Evolutionary conservation across 306 rosid genomes (phyloP), one percentile per base, ranked within the genome.

Genomic region (Malus orientalis): DNA sequence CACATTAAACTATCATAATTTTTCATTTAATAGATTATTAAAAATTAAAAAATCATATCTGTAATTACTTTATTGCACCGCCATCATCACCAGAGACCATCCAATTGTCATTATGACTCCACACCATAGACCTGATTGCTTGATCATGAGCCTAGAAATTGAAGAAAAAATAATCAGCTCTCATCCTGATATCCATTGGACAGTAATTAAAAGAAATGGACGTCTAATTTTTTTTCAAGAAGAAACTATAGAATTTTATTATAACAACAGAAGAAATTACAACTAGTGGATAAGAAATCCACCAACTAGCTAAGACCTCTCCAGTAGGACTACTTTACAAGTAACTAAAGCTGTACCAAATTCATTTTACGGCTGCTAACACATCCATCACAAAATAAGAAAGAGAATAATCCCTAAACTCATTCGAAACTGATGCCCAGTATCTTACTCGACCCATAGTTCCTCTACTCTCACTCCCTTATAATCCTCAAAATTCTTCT

Each of bases 81-180:
- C 99, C 99, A 81, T 95, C 98, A 79, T 95, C 99, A 76, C 99
- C 97, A 78, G 99, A 95, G 82, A 95, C 97, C 97, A 95, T 95
- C 96, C 96, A 95, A 80, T 95, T 95, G 86, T 92, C 99, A 76
- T 95, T 95, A 86, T 95, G 97, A 85, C 99, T 95, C 99, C 99
- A 95, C 44, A 92, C 90, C 99, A 95, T 95, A 77, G 99, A 95
- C 81, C 99, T 87, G 83, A 95, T 95, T 78, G 99, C 96, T 84
- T 91, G 97, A 84, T 95, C 99, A 88, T 95, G 99, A 70, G 99
- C 99, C 99, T 95, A 82, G 78, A 76, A 27, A 78, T 68, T 4
- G 36, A 33, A 16, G 60, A 42, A 71, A 11, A 45, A 18, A 45
- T 70, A 79, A 71, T 62, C 69, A 62, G 65, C 47, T 25, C 74